phyloP scores from a whole-genome alignment of 2,329 filamentous ascomycete species.

The Diaporthe vexans region DNA sequence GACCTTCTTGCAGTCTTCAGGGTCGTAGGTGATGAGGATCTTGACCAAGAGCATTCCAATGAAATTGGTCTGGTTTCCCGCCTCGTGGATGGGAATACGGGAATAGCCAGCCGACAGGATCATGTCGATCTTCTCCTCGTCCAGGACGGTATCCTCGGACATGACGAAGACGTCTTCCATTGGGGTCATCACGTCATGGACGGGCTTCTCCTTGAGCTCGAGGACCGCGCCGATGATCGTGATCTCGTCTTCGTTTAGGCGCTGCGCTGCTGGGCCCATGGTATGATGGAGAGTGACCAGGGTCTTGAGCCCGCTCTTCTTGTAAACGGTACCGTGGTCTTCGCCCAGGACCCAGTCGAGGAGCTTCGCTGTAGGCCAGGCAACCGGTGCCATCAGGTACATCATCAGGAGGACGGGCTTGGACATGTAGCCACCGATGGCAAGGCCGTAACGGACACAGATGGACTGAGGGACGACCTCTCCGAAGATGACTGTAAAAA shows the following conservation, averaged over 20 bases:
- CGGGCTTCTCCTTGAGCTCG: slow-evolving; percentile 95
- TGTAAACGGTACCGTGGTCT: slow-evolving; percentile 97
- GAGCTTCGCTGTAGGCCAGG: slow-evolving; percentile 95
- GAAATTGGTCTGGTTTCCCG: slow-evolving; percentile 88
- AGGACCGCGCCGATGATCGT: slow-evolving; percentile 98
- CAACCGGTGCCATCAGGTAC: slow-evolving; percentile 90
- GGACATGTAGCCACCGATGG: slow-evolving; percentile 94
- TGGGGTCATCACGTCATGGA: slow-evolving; percentile 97
- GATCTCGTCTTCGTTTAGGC: slow-evolving; percentile 96
- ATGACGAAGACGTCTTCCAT: slow-evolving; percentile 98
- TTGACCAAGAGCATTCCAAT: slow-evolving; percentile 98
- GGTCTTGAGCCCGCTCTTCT: slow-evolving; percentile 97
- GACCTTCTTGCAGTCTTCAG: slow-evolving; percentile 89
- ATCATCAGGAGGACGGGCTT: slow-evolving; percentile 89
- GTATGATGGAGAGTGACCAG: slow-evolving; percentile 95
- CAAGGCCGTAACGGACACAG: slow-evolving; percentile 94
- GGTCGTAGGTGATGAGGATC: slow-evolving; percentile 98
- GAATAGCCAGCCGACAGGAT: slow-evolving; percentile 96
- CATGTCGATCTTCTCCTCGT: slow-evolving; percentile 93
- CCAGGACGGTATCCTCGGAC: slow-evolving; percentile 92
- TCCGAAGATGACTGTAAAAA: slow-evolving; percentile 87
- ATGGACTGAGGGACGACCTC: slow-evolving; percentile 96
- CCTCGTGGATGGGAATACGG: slow-evolving; percentile 92
- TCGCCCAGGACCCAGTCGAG: slow-evolving; percentile 94
- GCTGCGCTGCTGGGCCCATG: slow-evolving; percentile 86